Base-by-base conservation (phyloP, 2,329 filamentous ascomycete genomes). In the Fonsecaea erecta region DNA sequence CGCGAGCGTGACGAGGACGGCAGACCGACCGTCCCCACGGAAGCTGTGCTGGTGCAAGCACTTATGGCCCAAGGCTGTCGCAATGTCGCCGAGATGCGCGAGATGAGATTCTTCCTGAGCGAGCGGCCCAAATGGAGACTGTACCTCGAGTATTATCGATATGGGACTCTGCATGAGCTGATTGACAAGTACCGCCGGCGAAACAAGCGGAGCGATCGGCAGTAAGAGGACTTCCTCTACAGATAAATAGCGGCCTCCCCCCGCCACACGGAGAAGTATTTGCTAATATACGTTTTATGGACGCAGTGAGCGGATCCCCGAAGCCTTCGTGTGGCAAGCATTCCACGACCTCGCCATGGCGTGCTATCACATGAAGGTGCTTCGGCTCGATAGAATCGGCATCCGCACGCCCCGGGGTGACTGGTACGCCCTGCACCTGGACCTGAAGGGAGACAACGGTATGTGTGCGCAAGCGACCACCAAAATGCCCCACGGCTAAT, bases 241-340 rank as follows among this genome's bases (percentile, higher is more conserved):
- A 52, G 12, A 18, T 14, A 46, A 21, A 14, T 32, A n/a, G n/a
- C n/a, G n/a, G n/a, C n/a, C n/a, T n/a, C n/a, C n/a, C n/a, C n/a
- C n/a, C n/a, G n/a, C n/a, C 32, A 43, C 26, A 34, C 21, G 26
- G 59, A 48, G 12, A 59, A 28, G 6, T 14, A 26, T 28, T 30
- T 6, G 18, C 21, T 18, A 8, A 18, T 30, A 3, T 30, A 1
- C 32, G 32, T 51, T 60, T 60, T 24, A 51, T 21, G n/a, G 18
- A 30, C 11, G 2, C 35, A 66, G 66, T n/a, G 46, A 64, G 3
- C 61, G 61, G 5, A 59, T 68, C 9, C 67, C 67, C 5, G 67
- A 68, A 65, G 57, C 53, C n/a, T 68, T 68, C 43, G 52, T 68
- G 26, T 68, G 67, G 67, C 67, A 68, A 40, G 63, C 61, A 6